These are phyloP conservation scores for Chloroidium sp. DNA, from an alignment of 163 green algal species.

Conservation along the genomic window DNA sequence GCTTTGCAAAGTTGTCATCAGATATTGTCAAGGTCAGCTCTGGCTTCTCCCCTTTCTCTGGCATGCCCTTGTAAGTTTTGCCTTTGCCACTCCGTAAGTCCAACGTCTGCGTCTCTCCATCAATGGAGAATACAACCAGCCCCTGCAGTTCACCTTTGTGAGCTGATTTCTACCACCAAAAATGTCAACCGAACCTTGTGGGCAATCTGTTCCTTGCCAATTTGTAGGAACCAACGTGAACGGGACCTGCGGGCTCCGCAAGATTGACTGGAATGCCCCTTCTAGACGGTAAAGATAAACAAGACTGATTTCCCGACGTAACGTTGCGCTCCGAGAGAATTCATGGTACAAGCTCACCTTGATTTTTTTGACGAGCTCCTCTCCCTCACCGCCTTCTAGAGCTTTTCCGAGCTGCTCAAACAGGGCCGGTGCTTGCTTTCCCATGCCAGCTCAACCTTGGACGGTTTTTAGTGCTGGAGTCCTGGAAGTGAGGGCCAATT, in stretches of 20 bases:
- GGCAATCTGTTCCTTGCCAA: background rate
- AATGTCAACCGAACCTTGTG: background rate
- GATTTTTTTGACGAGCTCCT: slow-evolving; percentile 34
- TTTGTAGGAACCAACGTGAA: no score
- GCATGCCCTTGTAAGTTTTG: slow-evolving; percentile 33
- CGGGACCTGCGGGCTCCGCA: background rate
- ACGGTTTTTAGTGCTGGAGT: no score
- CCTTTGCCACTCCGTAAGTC: slow-evolving; percentile 53
- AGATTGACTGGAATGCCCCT: background rate
- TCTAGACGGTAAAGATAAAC: background rate
- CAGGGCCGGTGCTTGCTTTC: slow-evolving; percentile 25
- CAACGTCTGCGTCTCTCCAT: slow-evolving; percentile 62
- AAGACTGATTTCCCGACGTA: background rate
- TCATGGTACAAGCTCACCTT: slow-evolving; percentile 25
- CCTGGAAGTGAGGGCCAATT: no score
- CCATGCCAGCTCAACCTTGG: background rate
- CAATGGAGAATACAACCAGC: slow-evolving; percentile 75
- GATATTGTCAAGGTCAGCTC: slow-evolving; percentile 70
- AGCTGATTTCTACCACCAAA: background rate
- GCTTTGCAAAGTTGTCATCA: slow-evolving; percentile 65
- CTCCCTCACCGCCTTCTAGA: slow-evolving; percentile 29
- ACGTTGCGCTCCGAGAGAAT: background rate
- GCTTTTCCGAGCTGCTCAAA: slow-evolving; percentile 32
- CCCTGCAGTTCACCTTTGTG: slow-evolving; percentile 33
- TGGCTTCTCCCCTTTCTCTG: slow-evolving; percentile 30